Evolutionary conservation across 805 yeast species (phyloP).

Genomic region (Candida mattraensis): DNA sequence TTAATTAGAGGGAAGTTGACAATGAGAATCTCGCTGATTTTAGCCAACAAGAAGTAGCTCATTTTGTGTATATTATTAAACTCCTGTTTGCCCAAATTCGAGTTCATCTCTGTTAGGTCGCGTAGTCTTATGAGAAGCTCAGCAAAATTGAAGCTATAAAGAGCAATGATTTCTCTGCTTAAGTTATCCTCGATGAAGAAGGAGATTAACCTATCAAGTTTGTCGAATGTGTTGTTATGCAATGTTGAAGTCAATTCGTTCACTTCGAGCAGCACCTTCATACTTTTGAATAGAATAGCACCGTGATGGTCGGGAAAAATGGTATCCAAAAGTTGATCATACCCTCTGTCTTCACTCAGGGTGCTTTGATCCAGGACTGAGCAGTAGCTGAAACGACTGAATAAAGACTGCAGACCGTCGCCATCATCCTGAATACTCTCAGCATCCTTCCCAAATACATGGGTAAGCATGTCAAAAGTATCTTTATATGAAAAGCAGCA

Average conservation of each 20-base stretch:
- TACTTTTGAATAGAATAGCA: slow-evolving; percentile 8
- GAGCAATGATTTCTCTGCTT: slow-evolving; percentile 19
- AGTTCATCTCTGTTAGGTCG: slow-evolving; percentile 10
- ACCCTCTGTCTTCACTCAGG: slow-evolving; percentile 16
- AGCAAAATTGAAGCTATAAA: slow-evolving; percentile 16
- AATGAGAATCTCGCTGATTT: slow-evolving; percentile 14
- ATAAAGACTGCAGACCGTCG: slow-evolving; percentile 16
- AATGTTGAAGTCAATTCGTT: slow-evolving; percentile 4
- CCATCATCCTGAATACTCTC: slow-evolving; percentile 3
- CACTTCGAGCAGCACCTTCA: slow-evolving; percentile 8
- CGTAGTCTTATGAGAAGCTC: slow-evolving; percentile 24
- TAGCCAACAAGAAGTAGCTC: slow-evolving; percentile 24
- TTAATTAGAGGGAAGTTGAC: slow-evolving; percentile 15
- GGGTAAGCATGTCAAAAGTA: slow-evolving; percentile 11
- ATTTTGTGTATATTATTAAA: slow-evolving; percentile 25
- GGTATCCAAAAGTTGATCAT: slow-evolving; percentile 9
- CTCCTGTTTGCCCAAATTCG: slow-evolving; percentile 22
- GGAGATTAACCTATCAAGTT: slow-evolving; percentile 3
- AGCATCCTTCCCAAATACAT: slow-evolving; percentile 8
- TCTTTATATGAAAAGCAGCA: slow-evolving; percentile 8
- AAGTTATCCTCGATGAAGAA: slow-evolving; percentile 14
- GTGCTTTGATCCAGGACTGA: slow-evolving; percentile 24
- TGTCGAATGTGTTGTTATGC: slow-evolving; percentile 2
- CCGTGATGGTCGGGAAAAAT: slow-evolving; percentile 9
- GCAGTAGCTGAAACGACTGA: slow-evolving; percentile 21